phyloP scores from a whole-genome alignment of 805 yeast genomes.

The Pichia deserticola region DNA sequence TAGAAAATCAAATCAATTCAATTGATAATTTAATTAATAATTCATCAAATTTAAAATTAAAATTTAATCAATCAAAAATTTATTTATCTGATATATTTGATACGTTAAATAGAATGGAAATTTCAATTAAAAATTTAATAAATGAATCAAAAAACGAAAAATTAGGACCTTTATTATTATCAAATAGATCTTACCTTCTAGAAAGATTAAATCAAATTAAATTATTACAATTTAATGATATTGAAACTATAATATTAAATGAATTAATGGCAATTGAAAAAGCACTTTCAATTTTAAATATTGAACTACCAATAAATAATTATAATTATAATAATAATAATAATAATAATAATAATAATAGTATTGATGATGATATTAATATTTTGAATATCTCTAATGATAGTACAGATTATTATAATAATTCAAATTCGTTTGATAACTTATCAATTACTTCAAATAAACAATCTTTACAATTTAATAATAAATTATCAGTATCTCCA shows the following conservation, averaged over 20 bases:
- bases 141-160: conserved; percentile 12
- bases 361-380: not conserved
- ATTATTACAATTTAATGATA: conserved; percentile 10
- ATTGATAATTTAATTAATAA: conserved; percentile 18
- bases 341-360: not conserved
- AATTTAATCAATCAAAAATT: conserved; percentile 18
- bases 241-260: conserved; percentile 15
- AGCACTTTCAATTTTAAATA: conserved; percentile 18
- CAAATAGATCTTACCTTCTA: conserved; percentile 8
- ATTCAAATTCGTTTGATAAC: not conserved
- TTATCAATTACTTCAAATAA: not conserved
- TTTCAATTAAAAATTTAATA: conserved; percentile 13
- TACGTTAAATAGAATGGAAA: conserved; percentile 18
- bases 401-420: conserved; percentile 2
- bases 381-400: conserved; percentile 1
- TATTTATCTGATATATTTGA: conserved; percentile 24
- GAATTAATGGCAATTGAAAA: conserved; percentile 22
- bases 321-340: not conserved
- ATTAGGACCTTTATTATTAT: conserved; percentile 10
- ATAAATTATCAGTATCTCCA: conserved; percentile 2
- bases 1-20: conserved; percentile 21
- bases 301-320: conserved; percentile 4
- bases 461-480: conserved; percentile 1
- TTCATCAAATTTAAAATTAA: conserved; percentile 14
- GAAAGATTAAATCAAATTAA: conserved; percentile 12